Percentiles rank a stretch among this genome's conserved stretches.
Conservation (phyloP, 2,329 filamentous ascomycete genomes). For the Cordyceps militaris region DNA sequence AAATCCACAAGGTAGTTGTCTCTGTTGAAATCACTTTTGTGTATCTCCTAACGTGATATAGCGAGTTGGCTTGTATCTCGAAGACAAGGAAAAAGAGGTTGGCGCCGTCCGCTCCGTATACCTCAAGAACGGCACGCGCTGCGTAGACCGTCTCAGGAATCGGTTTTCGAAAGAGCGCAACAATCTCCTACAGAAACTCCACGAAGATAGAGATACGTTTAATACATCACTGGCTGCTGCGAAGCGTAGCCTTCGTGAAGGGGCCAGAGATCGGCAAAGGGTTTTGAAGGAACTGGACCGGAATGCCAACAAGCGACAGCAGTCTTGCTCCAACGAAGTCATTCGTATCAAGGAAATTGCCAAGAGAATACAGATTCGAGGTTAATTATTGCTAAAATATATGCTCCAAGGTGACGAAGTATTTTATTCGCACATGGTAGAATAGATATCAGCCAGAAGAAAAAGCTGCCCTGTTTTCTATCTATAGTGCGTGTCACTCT, state of each 20-base stretch:
- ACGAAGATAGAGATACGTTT: background rate
- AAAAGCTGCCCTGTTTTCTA: too few species aligned
- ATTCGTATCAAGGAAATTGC: background rate
- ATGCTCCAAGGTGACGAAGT: too few species aligned
- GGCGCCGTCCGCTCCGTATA: background rate
- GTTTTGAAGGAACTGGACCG: constrained; percentile 1
- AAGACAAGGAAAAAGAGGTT: background rate
- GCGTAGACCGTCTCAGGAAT: background rate
- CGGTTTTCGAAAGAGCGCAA: background rate
- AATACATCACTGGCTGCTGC: background rate
- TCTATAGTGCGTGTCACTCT: too few species aligned
- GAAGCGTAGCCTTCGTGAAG: background rate
- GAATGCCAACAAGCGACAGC: background rate
- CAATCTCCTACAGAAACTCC: background rate
- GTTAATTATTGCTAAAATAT: background rate
- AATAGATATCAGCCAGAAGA: too few species aligned
- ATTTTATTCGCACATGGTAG: background rate
- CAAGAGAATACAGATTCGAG: background rate
- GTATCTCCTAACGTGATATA: background rate
- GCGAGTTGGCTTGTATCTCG: background rate
- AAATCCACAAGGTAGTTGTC: background rate
- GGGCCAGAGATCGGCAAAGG: background rate
- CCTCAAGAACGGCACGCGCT: background rate
- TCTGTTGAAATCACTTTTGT: background rate
- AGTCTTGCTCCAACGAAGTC: background rate